Base-by-base conservation (phyloP, 2,329 filamentous ascomycete species). In the Microcyclosporella mali region DNA sequence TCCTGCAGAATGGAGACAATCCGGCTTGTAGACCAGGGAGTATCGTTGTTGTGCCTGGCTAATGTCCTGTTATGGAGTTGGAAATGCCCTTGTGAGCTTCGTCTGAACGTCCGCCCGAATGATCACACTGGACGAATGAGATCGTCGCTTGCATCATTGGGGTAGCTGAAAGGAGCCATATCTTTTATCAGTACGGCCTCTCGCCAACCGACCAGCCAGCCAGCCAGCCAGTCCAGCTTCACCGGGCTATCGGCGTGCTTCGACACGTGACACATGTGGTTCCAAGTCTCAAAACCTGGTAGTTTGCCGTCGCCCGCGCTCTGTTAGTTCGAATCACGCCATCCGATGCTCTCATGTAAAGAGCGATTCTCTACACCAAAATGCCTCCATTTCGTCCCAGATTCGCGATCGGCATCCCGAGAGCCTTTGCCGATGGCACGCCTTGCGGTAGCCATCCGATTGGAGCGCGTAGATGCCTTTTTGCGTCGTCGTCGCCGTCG, bases 1-100 rank as follows among this genome's bases (percentile, higher is more conserved):
- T n/a, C n/a, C 21, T 25, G 9, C 21, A 25, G 2, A 44, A 41
- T 4, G 65, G 65, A 2, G 51, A 48, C 3, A 67, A 66, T 51
- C 56, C 55, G 6, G 64, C 63, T 2, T 67, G 65, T 48, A 36
- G 41, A 9, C 37, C 32, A 11, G 14, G 18, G 8, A 39, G 44
- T 3, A 43, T 46, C 18, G n/a, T 17, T n/a, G 33, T 39, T 15
- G 39, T 43, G 11, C 17, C 27, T 30, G 44, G 44, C 6, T 46
- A 30, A 30, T 18, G 34, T 34, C 39, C 39, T 2, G 39, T 25
- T 4, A 25, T 9, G 21, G 21, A 6, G 4, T 25, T 25, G 21
- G 21, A 9, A 25, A 25, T 9, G 4, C 9, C 21, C 6, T 25
- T 9, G 21, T 25, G n/a, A n/a, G n/a, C n/a, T n/a, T n/a, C n/a